Conservation (phyloP, 1,284 basidiomycete genomes). For the Tilletia caries region DNA sequence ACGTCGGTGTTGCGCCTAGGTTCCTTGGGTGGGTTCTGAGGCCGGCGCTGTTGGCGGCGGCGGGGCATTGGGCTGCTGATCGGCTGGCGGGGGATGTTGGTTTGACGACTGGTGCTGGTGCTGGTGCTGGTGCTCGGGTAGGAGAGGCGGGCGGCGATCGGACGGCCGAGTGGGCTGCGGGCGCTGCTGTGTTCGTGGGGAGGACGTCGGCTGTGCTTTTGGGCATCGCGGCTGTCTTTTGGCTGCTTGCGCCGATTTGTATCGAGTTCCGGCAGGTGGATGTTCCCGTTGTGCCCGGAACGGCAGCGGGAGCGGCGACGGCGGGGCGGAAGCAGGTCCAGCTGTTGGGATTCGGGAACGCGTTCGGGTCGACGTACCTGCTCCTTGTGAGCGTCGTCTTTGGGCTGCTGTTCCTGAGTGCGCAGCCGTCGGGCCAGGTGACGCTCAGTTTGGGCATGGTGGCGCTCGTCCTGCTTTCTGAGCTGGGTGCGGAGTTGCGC, state of each 20-base stretch:
- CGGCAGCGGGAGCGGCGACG: not conserved
- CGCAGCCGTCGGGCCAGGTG: slow-evolving; percentile 78
- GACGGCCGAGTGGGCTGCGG: slow-evolving; percentile 17
- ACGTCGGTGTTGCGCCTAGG: slow-evolving; percentile 32
- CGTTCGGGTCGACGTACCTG: slow-evolving; percentile 80
- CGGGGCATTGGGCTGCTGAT: slow-evolving; percentile 45
- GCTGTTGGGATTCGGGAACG: slow-evolving; percentile 83
- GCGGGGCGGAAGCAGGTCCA: slow-evolving; percentile 55
- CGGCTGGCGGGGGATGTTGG: slow-evolving; percentile 19
- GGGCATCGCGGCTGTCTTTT: slow-evolving; percentile 29
- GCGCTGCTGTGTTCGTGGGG: slow-evolving; percentile 26
- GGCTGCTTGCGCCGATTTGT: slow-evolving; percentile 45
- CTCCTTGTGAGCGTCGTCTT: slow-evolving; percentile 72
- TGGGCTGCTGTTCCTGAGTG: slow-evolving; percentile 64
- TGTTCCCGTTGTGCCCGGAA: not conserved
- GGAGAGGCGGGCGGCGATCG: not conserved
- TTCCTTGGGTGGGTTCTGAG: slow-evolving; percentile 41
- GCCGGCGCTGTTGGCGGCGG: slow-evolving; percentile 37
- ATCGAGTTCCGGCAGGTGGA: slow-evolving; percentile 36
- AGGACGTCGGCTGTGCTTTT: slow-evolving; percentile 27
- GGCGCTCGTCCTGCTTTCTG: slow-evolving; percentile 53
- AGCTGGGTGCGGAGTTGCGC: slow-evolving; percentile 32
- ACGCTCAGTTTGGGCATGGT: slow-evolving; percentile 66
- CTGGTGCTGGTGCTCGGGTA: not conserved
- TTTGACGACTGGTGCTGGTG: not conserved